These are phyloP conservation scores for Medicago arabica DNA, from an alignment of 306 rosid genomes.

Conservation along the genomic window DNA sequence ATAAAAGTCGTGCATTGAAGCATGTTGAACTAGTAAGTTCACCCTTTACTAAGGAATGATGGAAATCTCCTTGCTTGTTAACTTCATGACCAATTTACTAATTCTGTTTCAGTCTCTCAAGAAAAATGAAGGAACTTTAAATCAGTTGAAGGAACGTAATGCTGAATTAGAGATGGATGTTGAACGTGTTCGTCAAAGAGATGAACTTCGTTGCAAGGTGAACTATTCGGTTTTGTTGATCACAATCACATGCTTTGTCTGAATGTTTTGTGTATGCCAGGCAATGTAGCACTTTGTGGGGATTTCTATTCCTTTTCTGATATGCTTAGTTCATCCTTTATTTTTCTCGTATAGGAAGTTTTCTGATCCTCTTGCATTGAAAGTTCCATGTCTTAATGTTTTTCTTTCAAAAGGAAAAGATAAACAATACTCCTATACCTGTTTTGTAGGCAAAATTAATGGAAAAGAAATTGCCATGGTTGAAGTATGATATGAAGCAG, in stretches of 20 bases:
- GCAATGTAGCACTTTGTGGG: conserved; percentile 1
- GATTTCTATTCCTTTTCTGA: not conserved
- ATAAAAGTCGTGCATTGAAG: conserved; percentile 75
- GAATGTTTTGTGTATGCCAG: conserved; percentile 17
- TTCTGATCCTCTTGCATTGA: conserved; percentile 10
- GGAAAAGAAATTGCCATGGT: conserved; percentile 96
- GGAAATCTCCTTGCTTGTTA: conserved; percentile 17
- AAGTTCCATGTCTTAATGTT: conserved; percentile 12
- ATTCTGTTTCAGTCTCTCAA: conserved; percentile 71
- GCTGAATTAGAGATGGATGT: conserved; percentile 92
- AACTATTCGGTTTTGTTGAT: conserved; percentile 35
- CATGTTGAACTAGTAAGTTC: conserved; percentile 70
- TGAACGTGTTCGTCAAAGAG: conserved; percentile 91
- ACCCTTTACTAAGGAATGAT: conserved; percentile 18
- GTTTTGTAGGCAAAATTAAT: conserved; percentile 70
- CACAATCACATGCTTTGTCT: conserved; percentile 33
- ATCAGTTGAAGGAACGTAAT: conserved; percentile 76
- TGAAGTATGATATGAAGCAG: conserved; percentile 85
- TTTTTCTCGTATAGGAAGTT: not conserved
- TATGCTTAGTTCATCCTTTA: not conserved
- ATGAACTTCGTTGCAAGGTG: conserved; percentile 81
- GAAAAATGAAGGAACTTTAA: conserved; percentile 78
- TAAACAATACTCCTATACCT: conserved; percentile 5
- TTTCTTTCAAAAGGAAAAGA: not conserved
- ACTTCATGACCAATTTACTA: conserved; percentile 9